These are phyloP conservation scores for Exsudoporus frostii DNA, from an alignment of 768 basidiomycete genomes.

Conservation along the genomic window DNA sequence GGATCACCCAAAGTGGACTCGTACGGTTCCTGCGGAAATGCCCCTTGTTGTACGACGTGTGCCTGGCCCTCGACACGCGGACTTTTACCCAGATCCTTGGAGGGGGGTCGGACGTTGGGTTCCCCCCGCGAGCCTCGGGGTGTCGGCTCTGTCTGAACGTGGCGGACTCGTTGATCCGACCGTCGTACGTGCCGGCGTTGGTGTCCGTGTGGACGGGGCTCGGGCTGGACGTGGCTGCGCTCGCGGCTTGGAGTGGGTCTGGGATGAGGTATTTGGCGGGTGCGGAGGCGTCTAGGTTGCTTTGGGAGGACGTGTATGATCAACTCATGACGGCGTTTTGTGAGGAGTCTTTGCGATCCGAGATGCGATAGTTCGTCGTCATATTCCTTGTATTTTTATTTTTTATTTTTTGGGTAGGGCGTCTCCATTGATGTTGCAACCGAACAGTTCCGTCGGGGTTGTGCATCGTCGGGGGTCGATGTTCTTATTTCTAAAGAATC, in stretches of 20 bases:
- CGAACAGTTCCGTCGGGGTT: background rate
- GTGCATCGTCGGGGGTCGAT: no score
- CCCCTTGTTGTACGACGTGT: no score
- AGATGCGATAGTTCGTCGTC: background rate
- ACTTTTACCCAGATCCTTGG: no score
- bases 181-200: background rate
- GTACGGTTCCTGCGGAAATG: no score
- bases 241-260: no score
- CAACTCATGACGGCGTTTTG: background rate
- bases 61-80: no score
- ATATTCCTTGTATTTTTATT: background rate
- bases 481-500: no score
- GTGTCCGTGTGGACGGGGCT: background rate
- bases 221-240: no score
- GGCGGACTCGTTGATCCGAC: background rate
- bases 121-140: background rate
- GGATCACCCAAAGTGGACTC: no score
- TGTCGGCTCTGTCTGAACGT: background rate
- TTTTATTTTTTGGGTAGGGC: background rate
- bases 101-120: no score
- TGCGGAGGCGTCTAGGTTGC: background rate
- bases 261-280: background rate
- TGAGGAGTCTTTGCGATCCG: background rate
- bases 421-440: background rate
- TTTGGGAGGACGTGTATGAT: background rate